Conservation (phyloP, 148 eudicot genomes). For the Arbutus unedo region DNA sequence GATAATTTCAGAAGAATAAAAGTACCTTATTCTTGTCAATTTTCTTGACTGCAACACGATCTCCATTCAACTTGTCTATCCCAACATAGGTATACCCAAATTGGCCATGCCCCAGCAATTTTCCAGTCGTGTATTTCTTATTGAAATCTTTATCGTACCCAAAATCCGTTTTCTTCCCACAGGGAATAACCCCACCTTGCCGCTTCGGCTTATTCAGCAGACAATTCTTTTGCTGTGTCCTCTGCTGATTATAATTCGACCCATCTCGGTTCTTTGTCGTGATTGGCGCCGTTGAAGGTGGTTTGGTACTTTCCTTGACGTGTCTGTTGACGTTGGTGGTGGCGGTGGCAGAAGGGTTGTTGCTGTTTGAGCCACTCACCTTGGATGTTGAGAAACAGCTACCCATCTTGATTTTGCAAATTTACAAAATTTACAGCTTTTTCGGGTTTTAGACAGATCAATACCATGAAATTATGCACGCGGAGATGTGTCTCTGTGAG, state of each 20-base stretch:
- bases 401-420: conserved; percentile 44
- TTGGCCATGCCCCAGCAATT: conserved; percentile 94
- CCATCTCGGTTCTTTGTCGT: conserved; percentile 25
- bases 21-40: conserved; percentile 87
- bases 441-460: neutral
- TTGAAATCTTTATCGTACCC: conserved; percentile 84
- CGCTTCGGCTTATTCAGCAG: conserved; percentile 22
- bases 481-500: neutral
- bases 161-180: conserved; percentile 87
- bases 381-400: conserved; percentile 55
- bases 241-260: conserved; percentile 20
- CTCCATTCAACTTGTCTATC: conserved; percentile 58
- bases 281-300: conserved; percentile 12
- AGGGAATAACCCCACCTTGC: conserved; percentile 41
- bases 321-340: conserved; percentile 8
- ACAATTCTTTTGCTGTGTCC: conserved; percentile 9
- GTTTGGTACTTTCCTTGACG: conserved; percentile 11
- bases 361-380: conserved; percentile 64
- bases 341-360: conserved; percentile 21
- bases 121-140: conserved; percentile 59
- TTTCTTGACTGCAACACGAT: conserved; percentile 95
- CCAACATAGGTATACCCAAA: conserved; percentile 97
- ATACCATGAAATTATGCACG: neutral
- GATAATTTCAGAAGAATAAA: neutral
- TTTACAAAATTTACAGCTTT: neutral